Percentiles rank a stretch among this genome's conserved stretches.
Evolutionary conservation across 2,329 filamentous ascomycete genomes (phyloP).

Genomic region (Apiospora sp.): DNA sequence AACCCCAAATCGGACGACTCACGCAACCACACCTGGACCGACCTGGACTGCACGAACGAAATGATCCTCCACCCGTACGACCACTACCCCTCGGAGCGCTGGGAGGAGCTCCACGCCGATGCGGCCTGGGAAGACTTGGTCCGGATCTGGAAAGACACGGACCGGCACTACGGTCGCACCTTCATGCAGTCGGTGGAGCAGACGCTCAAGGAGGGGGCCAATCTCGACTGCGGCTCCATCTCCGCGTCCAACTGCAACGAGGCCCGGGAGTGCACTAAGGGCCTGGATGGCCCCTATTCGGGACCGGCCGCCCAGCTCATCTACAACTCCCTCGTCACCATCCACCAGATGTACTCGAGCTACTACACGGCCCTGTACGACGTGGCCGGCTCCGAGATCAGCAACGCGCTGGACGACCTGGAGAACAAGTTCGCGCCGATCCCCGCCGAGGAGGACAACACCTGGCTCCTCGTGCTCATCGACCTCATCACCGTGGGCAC

Average conservation of each 20-base stretch:
- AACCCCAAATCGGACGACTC: slow-evolving; percentile 25
- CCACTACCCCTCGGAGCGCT: slow-evolving; percentile 32
- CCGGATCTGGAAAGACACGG: slow-evolving; percentile 33
- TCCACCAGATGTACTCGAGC: slow-evolving; percentile 31
- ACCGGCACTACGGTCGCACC: slow-evolving; percentile 23
- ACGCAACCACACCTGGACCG: slow-evolving; percentile 32
- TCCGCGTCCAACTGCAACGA: slow-evolving; percentile 25
- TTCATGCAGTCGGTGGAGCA: slow-evolving; percentile 32
- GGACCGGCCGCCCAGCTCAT: slow-evolving; percentile 32
- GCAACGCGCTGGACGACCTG: slow-evolving; percentile 33
- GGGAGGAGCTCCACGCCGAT: slow-evolving; percentile 35
- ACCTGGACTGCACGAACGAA: slow-evolving; percentile 1
- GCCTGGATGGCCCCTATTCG: slow-evolving; percentile 22
- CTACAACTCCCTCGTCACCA: slow-evolving; percentile 33
- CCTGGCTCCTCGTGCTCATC: slow-evolving; percentile 40
- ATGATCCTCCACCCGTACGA: slow-evolving; percentile 3
- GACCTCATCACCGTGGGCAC: slow-evolving; percentile 41
- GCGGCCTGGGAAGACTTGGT: slow-evolving; percentile 40
- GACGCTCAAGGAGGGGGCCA: not conserved
- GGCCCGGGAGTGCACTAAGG: not conserved
- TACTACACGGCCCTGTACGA: slow-evolving; percentile 29
- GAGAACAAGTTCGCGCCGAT: slow-evolving; percentile 41
- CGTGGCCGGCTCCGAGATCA: slow-evolving; percentile 29
- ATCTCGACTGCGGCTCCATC: not conserved
- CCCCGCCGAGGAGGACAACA: slow-evolving; percentile 33